phyloP scores from a whole-genome alignment of 768 basidiomycete species.

The Astraeus odoratus region DNA sequence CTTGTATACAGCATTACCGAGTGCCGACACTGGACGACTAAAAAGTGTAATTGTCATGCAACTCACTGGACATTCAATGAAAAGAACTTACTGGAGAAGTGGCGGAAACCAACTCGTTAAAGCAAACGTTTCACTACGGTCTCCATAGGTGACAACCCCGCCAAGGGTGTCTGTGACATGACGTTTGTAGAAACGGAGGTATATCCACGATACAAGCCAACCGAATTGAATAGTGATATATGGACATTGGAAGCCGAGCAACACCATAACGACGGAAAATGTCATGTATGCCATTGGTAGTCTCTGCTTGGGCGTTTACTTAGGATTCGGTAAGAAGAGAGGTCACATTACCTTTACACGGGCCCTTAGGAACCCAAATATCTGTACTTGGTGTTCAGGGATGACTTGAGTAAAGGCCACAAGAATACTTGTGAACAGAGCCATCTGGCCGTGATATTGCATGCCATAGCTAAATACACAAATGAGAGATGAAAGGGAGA shows the following conservation, averaged over 20 bases:
- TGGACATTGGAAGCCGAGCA: slow-evolving; percentile 82
- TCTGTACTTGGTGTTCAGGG: slow-evolving; percentile 95
- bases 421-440: slow-evolving; percentile 79
- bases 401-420: slow-evolving; percentile 98
- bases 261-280: slow-evolving; percentile 76
- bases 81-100: slow-evolving; percentile 70
- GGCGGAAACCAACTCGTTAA: slow-evolving; percentile 97
- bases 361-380: slow-evolving; percentile 76
- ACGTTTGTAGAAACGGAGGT: slow-evolving; percentile 95
- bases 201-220: slow-evolving; percentile 96
- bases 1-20: slow-evolving; percentile 62
- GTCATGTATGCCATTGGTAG: slow-evolving; percentile 94
- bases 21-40: slow-evolving; percentile 65
- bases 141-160: slow-evolving; percentile 74
- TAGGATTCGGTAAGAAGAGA: background rate
- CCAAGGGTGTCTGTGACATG: slow-evolving; percentile 57
- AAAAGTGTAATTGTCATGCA: slow-evolving; percentile 1
- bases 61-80: background rate
- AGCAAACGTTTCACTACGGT: slow-evolving; percentile 93
- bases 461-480: slow-evolving; percentile 62
- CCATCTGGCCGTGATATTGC: slow-evolving; percentile 89
- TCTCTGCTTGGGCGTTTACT: slow-evolving; percentile 40
- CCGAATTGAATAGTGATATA: slow-evolving; percentile 97
- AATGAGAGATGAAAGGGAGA: slow-evolving; percentile 8
- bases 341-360: slow-evolving; percentile 72